These are phyloP conservation scores for Ophiosphaerella korrae DNA, from an alignment of 2,329 filamentous ascomycete species.

Conservation along the genomic window DNA sequence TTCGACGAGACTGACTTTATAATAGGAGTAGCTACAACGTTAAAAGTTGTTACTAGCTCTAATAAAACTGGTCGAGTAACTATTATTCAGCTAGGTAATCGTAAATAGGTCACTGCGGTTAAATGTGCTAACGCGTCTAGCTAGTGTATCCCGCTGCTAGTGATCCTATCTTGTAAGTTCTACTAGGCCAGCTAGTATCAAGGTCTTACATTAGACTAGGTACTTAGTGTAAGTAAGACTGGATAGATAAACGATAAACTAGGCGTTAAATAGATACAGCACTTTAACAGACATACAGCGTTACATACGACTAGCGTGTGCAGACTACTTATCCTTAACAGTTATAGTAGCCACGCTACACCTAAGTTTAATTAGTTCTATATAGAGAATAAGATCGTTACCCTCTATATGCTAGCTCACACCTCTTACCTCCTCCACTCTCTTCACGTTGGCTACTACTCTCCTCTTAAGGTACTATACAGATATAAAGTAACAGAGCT, in stretches of 20 bases:
- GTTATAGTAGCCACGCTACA: conserved; percentile 12
- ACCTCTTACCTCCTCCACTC: too few relatives aligned
- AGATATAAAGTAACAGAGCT: too few relatives aligned
- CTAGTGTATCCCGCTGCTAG: background rate
- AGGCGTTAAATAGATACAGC: conserved; percentile 9
- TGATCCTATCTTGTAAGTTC: conserved; percentile 9
- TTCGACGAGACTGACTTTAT: too few relatives aligned
- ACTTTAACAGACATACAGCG: conserved; percentile 11
- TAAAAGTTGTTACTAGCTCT: conserved; percentile 7
- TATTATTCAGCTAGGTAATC: conserved; percentile 6
- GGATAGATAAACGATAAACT: conserved; percentile 14
- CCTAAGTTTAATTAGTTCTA: conserved; percentile 12
- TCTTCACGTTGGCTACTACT: background rate
- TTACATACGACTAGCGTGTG: conserved; percentile 3
- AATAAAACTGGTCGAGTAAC: conserved; percentile 6
- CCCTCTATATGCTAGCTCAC: conserved; percentile 12
- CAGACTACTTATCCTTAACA: conserved; percentile 13
- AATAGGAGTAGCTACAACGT: background rate
- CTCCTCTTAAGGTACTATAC: too few relatives aligned
- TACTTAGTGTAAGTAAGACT: conserved; percentile 9
- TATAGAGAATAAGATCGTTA: conserved; percentile 9
- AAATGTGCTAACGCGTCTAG: conserved; percentile 9
- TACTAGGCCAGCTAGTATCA: conserved; percentile 6
- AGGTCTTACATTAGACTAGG: background rate
- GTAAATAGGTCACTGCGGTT: conserved; percentile 6